Base-by-base conservation (phyloP, 2,329 filamentous ascomycete genomes). In the Tolypocladium pustulatum region DNA sequence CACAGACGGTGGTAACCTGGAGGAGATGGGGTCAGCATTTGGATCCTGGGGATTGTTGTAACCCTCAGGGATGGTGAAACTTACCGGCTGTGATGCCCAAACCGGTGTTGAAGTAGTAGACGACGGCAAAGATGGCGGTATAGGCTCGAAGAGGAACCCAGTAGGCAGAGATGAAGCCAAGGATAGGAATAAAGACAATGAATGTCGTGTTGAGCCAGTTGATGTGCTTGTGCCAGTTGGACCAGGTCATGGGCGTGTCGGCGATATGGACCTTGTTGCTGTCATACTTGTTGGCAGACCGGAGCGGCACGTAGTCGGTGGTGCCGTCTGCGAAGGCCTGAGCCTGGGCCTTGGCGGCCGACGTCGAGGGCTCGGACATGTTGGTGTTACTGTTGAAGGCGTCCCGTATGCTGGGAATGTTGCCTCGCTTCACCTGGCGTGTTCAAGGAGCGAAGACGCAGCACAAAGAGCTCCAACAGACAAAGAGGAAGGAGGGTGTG, bases 191-290 rank as follows among this genome's bases (percentile, higher is more conserved):
- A 65, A 88, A 80, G 64, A 95, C 74, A 71, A 96, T 93, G 72
- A 96, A 82, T 62, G 80, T 82, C 62, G 90, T 86, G 74, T 96
- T 96, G 65, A 96, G 81, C 91, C 91, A 96, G 81, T 96, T 91
- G 79, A 96, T 82, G 71, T 96, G 91, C 77, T 92, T 88, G 77
- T 91, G 86, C 89, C 90, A 94, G 79, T 96, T 96, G 68, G 80
- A 78, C 74, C 80, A 81, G 61, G 90, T 96, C 66, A 95, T 87
- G 59, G 89, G 88, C 63, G 84, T 83, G 64, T 95, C 91, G 64
- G 90, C 85, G 75, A 96, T 94, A 75, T 96, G 91, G 69, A 87
- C 82, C 78, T 95, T 96, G 78, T 87, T 78, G 60, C 72, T 51
- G 61, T 85, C 82, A 64, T 75, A 74, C 69, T 75, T 78, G 62